These are phyloP conservation scores for Spathaspora gorwiae DNA, from an alignment of 805 yeast genomes.

Conservation along the genomic window DNA sequence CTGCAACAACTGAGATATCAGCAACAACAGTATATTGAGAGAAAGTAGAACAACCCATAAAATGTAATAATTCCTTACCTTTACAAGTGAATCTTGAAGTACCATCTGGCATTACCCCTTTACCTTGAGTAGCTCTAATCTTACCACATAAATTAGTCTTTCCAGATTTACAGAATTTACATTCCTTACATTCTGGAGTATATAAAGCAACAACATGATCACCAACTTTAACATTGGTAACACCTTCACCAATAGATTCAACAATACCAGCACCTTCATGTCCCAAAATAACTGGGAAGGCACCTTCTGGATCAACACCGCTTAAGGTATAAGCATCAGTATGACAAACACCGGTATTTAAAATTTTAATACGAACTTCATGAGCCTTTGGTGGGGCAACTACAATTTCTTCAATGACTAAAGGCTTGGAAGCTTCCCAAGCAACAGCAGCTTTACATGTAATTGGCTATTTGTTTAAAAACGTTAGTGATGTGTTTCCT, in stretches of 20 bases:
- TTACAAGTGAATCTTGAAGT: conserved; percentile 83
- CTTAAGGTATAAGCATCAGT: conserved; percentile 96
- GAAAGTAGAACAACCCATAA: conserved; percentile 98
- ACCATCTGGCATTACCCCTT: conserved; percentile 98
- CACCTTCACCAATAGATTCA: conserved; percentile 93
- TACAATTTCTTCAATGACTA: conserved; percentile 78
- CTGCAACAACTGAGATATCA: conserved; percentile 92
- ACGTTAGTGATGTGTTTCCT: neutral
- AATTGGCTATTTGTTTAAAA: conserved; percentile 41
- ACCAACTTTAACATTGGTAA: conserved; percentile 83
- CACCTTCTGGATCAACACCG: conserved; percentile 95
- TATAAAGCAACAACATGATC: conserved; percentile 91
- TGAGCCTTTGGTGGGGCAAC: conserved; percentile 95
- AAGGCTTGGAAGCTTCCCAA: conserved; percentile 88
- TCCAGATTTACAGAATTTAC: conserved; percentile 91
- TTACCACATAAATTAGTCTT: conserved; percentile 96
- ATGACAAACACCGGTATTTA: conserved; percentile 93
- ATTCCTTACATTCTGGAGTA: conserved; percentile 94
- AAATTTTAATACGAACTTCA: conserved; percentile 89
- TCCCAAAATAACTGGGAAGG: conserved; percentile 88
- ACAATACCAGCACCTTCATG: conserved; percentile 99
- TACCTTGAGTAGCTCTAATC: conserved; percentile 96
- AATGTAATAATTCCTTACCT: conserved; percentile 83
- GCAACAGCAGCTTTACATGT: conserved; percentile 96
- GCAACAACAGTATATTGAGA: conserved; percentile 97